These are phyloP conservation scores for Penicillium roqueforti DNA, from an alignment of 495 filamentous ascomycete genomes.

Conservation along the genomic window DNA sequence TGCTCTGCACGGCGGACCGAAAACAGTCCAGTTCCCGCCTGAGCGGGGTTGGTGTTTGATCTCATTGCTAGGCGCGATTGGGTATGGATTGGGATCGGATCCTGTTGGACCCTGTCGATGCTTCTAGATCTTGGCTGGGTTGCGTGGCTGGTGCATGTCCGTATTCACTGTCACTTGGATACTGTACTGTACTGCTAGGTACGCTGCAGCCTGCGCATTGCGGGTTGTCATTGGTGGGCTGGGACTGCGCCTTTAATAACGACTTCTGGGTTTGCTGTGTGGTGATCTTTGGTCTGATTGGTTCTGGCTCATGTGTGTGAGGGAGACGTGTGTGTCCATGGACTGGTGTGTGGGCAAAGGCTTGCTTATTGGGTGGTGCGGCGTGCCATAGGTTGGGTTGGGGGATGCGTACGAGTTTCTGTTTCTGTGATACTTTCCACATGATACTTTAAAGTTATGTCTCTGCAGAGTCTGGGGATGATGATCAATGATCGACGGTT, in stretches of 20 bases:
- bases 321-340: too few relatives aligned
- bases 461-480: conserved; percentile 3
- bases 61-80: background rate
- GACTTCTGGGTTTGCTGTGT: background rate
- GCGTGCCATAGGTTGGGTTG: too few relatives aligned
- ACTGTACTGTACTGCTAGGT: too few relatives aligned
- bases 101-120: background rate
- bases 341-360: too few relatives aligned
- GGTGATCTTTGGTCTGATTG: background rate
- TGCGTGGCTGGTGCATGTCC: background rate
- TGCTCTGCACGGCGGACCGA: background rate
- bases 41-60: too few relatives aligned
- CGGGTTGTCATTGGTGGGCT: background rate
- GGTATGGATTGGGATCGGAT: background rate
- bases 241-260: background rate
- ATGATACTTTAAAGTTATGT: background rate
- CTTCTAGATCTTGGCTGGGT: background rate
- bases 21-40: background rate
- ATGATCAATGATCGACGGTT: background rate
- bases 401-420: too few relatives aligned
- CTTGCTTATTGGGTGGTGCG: too few relatives aligned
- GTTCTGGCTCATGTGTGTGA: background rate
- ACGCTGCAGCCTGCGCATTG: too few relatives aligned
- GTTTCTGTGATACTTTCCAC: background rate
- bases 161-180: too few relatives aligned